These are phyloP conservation scores for Dichomitus squalens DNA, from an alignment of 1,284 basidiomycete species.

Conservation along the genomic window DNA sequence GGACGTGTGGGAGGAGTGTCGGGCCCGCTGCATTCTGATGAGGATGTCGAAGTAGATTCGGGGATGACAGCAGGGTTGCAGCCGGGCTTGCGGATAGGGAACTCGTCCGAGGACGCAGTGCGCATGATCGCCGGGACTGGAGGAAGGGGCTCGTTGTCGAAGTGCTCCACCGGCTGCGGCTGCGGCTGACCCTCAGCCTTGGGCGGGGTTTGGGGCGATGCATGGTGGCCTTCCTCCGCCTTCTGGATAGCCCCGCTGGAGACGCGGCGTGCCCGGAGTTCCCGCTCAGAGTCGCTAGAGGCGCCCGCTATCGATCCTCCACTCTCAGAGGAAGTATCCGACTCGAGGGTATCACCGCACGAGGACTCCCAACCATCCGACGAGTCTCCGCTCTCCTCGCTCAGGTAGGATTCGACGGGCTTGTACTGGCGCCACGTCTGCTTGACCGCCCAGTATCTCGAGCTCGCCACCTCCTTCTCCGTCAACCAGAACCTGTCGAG, in stretches of 20 bases:
- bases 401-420: neutral
- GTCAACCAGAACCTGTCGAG: conserved; percentile 34
- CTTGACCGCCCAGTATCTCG: conserved; percentile 1
- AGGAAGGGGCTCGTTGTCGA: neutral
- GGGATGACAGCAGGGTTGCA: conserved; percentile 3
- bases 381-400: conserved; percentile 2
- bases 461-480: conserved; percentile 19
- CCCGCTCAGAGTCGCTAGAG: neutral
- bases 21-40: conserved; percentile 8
- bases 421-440: conserved; percentile 6
- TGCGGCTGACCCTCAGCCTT: neutral
- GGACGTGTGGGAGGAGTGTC: conserved; percentile 28
- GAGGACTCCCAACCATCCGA: conserved; percentile 4
- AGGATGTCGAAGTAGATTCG: conserved; percentile 3
- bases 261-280: neutral
- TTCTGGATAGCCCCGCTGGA: neutral
- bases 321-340: conserved; percentile 12
- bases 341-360: conserved; percentile 9
- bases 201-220: neutral
- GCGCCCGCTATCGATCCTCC: conserved; percentile 5
- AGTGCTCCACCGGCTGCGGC: neutral
- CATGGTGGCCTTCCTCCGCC: neutral
- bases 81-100: conserved; percentile 12
- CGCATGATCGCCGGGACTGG: neutral
- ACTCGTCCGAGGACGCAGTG: conserved; percentile 12